A percentile compares a stretch with the other conserved stretches of the same genome.
These are phyloP conservation scores for Aspergillus sp. DNA, from an alignment of 2,329 filamentous ascomycete species.

Conservation along the genomic window DNA sequence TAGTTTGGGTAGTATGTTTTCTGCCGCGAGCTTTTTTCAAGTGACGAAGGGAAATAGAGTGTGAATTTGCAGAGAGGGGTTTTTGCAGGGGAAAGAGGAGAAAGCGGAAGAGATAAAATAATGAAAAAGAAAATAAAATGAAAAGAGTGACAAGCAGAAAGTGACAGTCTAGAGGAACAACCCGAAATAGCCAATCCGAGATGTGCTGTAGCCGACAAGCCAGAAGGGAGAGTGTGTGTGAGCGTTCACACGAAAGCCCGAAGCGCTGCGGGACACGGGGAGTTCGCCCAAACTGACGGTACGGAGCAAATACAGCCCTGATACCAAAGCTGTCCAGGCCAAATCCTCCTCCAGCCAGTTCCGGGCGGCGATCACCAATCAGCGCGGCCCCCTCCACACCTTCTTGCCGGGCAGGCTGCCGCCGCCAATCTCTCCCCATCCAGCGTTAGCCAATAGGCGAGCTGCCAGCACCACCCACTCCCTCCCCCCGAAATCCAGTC, in stretches of 20 bases:
- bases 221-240: not conserved
- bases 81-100: not conserved
- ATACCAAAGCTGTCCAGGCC: conserved; percentile 7
- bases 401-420: conserved; percentile 17
- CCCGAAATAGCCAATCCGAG: not conserved
- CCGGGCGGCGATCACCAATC: conserved; percentile 27
- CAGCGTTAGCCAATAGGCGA: not conserved
- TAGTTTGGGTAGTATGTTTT: not conserved
- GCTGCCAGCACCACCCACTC: not conserved
- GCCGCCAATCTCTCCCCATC: conserved; percentile 13
- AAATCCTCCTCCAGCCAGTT: conserved; percentile 18
- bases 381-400: conserved; percentile 17
- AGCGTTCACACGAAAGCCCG: not conserved
- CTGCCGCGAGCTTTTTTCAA: not conserved
- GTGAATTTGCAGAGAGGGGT: not conserved
- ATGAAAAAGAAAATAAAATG: too few relatives aligned
- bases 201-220: not conserved
- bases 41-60: not conserved
- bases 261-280: not conserved
- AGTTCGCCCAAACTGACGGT: conserved; percentile 13
- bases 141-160: not conserved
- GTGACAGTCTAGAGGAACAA: not conserved
- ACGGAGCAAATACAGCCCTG: conserved; percentile 9
- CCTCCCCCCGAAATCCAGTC: conserved; percentile 11
- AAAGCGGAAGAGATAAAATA: not conserved